Base-by-base conservation (phyloP, 2,329 filamentous ascomycete species). In the Cucurbitaria berberidis region DNA sequence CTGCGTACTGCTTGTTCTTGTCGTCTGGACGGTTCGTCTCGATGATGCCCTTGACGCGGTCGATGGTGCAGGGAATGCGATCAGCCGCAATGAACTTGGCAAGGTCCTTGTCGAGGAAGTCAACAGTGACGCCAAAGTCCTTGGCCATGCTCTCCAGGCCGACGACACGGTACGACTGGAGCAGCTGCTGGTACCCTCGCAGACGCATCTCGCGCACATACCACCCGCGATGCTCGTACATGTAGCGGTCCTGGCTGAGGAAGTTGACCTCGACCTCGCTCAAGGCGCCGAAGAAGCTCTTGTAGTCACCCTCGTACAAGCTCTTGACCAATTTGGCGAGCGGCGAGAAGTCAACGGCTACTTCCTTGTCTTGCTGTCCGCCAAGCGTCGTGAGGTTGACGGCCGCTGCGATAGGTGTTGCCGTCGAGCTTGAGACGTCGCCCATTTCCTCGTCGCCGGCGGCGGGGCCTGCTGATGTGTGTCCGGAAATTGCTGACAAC, bases 1-100 rank as follows among this genome's bases (percentile, higher is more conserved):
- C 95, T 68, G 93, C 90, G 78, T 99, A 99, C 80, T 99, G 95
- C 84, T 96, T 97, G 84, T 98, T 98, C 87, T 99, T 99, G 81
- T 96, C 93, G 74, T 98, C 95, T 8, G 93, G 93, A 48, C 95
- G 86, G 80, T 97, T 97, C 39, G 95, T 99, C 84, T 98, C 95
- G 69, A 99, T 98, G 66, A 98, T 90, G 63, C 93, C 95, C 54
- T 93, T 91, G 61, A 99, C 95, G 48, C 95, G 90, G 78, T 99
- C 95, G 67, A 99, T 98, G 21, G 93, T 98, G 83, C 95, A 98
- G 46, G 93, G 88, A 70, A 99, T 93, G 66, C 93, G 89, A 73
- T 93, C 91, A 60, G 88, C 92, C 15, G 95, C 95, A 70, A 99
- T 98, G 79, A 99, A 99, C 71, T 92, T 95, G 73, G 93, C 93